These are phyloP conservation scores for Fusarium sp. DNA, from an alignment of 2,329 filamentous ascomycete genomes.

Conservation along the genomic window DNA sequence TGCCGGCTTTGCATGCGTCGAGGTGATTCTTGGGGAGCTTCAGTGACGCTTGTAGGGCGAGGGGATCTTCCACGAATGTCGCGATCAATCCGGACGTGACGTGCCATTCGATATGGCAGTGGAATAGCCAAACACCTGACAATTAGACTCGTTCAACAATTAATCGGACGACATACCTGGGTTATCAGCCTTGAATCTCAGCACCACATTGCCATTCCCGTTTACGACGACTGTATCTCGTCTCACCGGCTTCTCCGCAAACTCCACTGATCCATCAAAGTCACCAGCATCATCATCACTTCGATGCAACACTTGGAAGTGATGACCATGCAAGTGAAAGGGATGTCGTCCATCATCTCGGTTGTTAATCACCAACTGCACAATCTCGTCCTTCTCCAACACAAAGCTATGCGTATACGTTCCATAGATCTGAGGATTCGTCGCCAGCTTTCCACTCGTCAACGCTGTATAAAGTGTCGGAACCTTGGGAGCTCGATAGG, in stretches of 20 bases:
- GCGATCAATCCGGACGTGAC: slow-evolving; percentile 72
- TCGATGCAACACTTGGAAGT: slow-evolving; percentile 74
- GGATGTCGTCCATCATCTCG: slow-evolving; percentile 75
- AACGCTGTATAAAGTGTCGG: slow-evolving; percentile 83
- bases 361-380: slow-evolving; percentile 83
- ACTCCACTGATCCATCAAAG: slow-evolving; percentile 59
- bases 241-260: slow-evolving; percentile 67
- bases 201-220: slow-evolving; percentile 72
- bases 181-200: slow-evolving; percentile 75
- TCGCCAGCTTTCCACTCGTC: slow-evolving; percentile 66
- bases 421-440: slow-evolving; percentile 71
- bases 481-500: slow-evolving; percentile 78
- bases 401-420: slow-evolving; percentile 72
- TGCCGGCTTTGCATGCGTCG: slow-evolving; percentile 64
- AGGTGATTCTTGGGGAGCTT: slow-evolving; percentile 68
- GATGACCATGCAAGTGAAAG: slow-evolving; percentile 82
- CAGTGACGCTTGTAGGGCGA: slow-evolving; percentile 67
- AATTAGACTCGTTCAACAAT: not conserved
- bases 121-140: slow-evolving; percentile 73
- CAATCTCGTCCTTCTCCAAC: slow-evolving; percentile 71
- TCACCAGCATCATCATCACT: slow-evolving; percentile 65
- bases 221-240: slow-evolving; percentile 74
- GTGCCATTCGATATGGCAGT: slow-evolving; percentile 86
- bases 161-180: slow-evolving; percentile 58
- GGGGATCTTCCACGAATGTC: slow-evolving; percentile 70